Conservation (phyloP, 2,329 filamentous ascomycete genomes). For the Neonectria punicea region DNA sequence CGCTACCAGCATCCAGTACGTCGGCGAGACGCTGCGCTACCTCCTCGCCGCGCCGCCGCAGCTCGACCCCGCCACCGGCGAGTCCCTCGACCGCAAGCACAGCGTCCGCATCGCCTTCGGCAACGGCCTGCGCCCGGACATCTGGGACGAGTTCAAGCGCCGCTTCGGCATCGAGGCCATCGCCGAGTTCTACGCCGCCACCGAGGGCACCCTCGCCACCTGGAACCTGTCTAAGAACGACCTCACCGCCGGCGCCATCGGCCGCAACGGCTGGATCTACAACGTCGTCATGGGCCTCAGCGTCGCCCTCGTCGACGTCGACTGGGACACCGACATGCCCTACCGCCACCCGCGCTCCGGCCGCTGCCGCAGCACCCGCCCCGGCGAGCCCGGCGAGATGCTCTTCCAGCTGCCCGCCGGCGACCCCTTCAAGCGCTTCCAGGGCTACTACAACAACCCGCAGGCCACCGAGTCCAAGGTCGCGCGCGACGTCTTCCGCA, state of each 20-base stretch:
- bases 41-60: conserved; percentile 75
- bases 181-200: conserved; percentile 84
- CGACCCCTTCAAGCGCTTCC: conserved; percentile 73
- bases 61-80: conserved; percentile 70
- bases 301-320: conserved; percentile 73
- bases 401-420: conserved; percentile 75
- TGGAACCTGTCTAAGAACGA: conserved; percentile 82
- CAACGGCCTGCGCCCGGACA: conserved; percentile 85
- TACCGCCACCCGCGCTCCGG: conserved; percentile 75
- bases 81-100: conserved; percentile 77
- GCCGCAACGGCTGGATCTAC: conserved; percentile 74
- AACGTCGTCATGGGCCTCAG: conserved; percentile 61
- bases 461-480: conserved; percentile 79
- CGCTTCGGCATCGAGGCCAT: conserved; percentile 80
- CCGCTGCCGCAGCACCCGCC: conserved; percentile 68
- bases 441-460: conserved; percentile 83
- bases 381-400: conserved; percentile 78
- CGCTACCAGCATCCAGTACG: conserved; percentile 85
- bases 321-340: conserved; percentile 76
- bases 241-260: conserved; percentile 80
- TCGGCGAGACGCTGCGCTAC: conserved; percentile 88
- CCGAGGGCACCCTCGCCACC: conserved; percentile 74
- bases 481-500: conserved; percentile 75
- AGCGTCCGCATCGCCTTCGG: conserved; percentile 80
- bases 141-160: conserved; percentile 85